Evolutionary conservation across 805 yeast genomes (phyloP), one percentile per base, ranked within the genome.

Genomic region (Zygoascus tannicola): DNA sequence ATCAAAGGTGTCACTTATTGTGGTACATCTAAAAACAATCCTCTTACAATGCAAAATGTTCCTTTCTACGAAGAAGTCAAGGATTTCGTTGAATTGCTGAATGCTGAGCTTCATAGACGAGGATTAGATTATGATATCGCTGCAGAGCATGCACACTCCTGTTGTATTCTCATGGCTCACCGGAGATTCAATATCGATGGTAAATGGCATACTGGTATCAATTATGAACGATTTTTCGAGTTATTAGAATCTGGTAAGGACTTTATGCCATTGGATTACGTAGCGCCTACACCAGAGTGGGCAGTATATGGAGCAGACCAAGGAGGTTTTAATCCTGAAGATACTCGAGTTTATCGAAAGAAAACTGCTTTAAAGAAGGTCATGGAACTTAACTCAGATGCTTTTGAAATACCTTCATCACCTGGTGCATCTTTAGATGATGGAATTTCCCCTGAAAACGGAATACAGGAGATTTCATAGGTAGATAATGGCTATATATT

Each of bases 1-100:
- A 81, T 87, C 48, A 87, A 87, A 64, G 97, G 97, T 44, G 96
- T 95, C 10, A 87, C 97, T 0, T 87, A 85, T 66, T 86, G 96
- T 68, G 97, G 97, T 0, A 81, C 94, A 0, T 82, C 95, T 38
- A 83, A 85, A 59, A 88, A 92, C 28, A 85, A 87, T 57, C 88
- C 95, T 39, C 69, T 87, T 52, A 86, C 96, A 2, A 87, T 87
- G 97, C 90, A 87, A 59, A 87, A 87, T 57, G 92, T 88, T 45
- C 97, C 97, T 37, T 87, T 84, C 58, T 87, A 87, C 58, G 94
- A 85, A 50, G 97, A 87, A 60, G 90, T 95, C 58, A 78, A 77
- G 53, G 66, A 62, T 5, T 87, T 87, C 61, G 96, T 86, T 3
- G 70, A 69, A 39, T 70, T 67, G 7, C 73, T 87, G 50, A 74